Evolutionary conservation across 148 eudicot genomes (phyloP).

Genomic region (Dianthus caryophyllus): DNA sequence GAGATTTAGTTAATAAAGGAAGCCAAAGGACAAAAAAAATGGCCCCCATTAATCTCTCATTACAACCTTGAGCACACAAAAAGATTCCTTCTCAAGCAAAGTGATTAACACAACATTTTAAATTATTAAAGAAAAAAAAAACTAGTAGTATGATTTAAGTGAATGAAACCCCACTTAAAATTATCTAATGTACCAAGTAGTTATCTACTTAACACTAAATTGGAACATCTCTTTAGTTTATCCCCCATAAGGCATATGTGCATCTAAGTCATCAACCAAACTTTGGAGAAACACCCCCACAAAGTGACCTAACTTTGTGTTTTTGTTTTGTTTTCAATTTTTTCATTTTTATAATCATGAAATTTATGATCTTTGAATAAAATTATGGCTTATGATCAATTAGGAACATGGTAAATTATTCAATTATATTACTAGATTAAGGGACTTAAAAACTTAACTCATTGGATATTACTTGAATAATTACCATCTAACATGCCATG

Average conservation of each 20-base stretch:
- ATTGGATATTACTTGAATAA: too few species aligned
- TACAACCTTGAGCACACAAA: constrained; percentile 24
- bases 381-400: too few species aligned
- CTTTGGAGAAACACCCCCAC: constrained; percentile 5
- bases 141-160: background rate
- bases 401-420: too few species aligned
- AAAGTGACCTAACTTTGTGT: constrained; percentile 32
- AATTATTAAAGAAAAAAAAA: constrained; percentile 1
- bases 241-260: too few species aligned
- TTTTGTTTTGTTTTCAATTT: background rate
- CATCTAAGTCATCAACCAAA: too few species aligned
- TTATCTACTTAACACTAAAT: constrained; percentile 17
- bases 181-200: background rate
- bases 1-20: constrained; percentile 11
- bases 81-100: constrained; percentile 27
- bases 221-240: constrained; percentile 27
- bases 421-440: too few species aligned
- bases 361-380: background rate
- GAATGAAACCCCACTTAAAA: constrained; percentile 18
- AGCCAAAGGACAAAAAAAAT: constrained; percentile 22
- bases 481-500: too few species aligned
- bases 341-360: background rate
- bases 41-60: constrained; percentile 14
- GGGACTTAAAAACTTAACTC: too few species aligned
- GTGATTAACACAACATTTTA: background rate